These are phyloP conservation scores for Nakazawaea ishiwadae DNA, from an alignment of 805 yeast species.

Conservation along the genomic window DNA sequence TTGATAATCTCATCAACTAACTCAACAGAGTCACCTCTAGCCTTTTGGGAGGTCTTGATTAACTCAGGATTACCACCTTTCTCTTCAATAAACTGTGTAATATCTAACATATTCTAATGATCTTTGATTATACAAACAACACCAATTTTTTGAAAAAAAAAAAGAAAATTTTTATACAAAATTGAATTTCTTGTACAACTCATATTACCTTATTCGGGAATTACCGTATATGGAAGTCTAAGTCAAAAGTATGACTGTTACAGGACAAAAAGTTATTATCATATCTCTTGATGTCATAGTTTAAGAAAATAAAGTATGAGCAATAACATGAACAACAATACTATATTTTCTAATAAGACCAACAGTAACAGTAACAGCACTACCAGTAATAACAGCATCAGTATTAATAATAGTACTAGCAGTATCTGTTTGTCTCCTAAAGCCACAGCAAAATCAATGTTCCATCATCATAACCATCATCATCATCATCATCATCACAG, in stretches of 20 bases:
- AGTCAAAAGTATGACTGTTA: no score
- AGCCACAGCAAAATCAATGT: neutral
- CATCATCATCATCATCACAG: constrained; percentile 32
- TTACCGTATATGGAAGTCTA: no score
- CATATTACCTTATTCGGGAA: no score
- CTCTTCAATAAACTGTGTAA: constrained; percentile 86
- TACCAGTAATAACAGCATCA: neutral
- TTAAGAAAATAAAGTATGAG: no score
- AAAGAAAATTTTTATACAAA: no score
- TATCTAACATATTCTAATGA: constrained; percentile 94
- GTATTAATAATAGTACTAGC: neutral
- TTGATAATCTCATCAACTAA: constrained; percentile 91
- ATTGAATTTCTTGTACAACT: no score
- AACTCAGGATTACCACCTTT: constrained; percentile 95
- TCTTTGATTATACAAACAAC: no score
- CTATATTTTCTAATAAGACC: no score
- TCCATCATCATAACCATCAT: neutral
- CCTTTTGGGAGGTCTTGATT: constrained; percentile 83
- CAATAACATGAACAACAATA: no score
- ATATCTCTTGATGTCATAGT: no score
- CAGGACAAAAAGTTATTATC: no score
- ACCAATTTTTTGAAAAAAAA: no score
- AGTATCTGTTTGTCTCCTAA: neutral
- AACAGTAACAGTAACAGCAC: neutral
- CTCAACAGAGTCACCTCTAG: constrained; percentile 93